Evolutionary conservation across 495 filamentous ascomycete species (phyloP).

Genomic region (Hyphodiscus hymeniophilus): DNA sequence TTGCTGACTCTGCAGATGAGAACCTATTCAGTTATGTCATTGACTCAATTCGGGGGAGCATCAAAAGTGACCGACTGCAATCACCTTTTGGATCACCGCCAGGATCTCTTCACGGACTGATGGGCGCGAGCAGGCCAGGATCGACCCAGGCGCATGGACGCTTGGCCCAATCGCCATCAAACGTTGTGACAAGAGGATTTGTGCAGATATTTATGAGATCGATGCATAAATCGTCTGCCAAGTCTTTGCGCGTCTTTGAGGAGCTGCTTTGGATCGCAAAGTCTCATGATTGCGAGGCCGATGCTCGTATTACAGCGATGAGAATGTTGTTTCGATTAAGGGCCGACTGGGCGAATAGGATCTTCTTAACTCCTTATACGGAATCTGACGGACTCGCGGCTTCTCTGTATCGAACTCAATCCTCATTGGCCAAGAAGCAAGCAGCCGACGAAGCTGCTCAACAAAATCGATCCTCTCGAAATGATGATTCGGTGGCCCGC

Average conservation of each 20-base stretch:
- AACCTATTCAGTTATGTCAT: slow-evolving; percentile 45
- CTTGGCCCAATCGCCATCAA: slow-evolving; percentile 37
- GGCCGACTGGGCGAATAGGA: slow-evolving; percentile 64
- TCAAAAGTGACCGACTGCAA: slow-evolving; percentile 30
- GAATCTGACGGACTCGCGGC: slow-evolving; percentile 67
- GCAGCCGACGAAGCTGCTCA: slow-evolving; percentile 38
- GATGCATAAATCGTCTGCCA: slow-evolving; percentile 44
- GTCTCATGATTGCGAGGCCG: slow-evolving; percentile 43
- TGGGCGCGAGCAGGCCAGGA: slow-evolving; percentile 4
- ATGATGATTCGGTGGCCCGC: slow-evolving; percentile 24
- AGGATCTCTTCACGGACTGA: slow-evolving; percentile 11
- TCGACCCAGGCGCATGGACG: background rate
- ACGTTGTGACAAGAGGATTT: slow-evolving; percentile 47
- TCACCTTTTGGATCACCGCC: slow-evolving; percentile 25
- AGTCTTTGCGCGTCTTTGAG: slow-evolving; percentile 42
- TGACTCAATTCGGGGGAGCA: slow-evolving; percentile 35
- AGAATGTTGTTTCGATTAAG: slow-evolving; percentile 79
- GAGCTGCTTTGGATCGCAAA: slow-evolving; percentile 51
- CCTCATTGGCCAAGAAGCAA: slow-evolving; percentile 40
- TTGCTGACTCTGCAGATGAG: slow-evolving; percentile 38
- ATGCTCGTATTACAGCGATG: slow-evolving; percentile 71
- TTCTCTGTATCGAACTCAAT: slow-evolving; percentile 57
- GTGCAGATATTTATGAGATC: slow-evolving; percentile 53
- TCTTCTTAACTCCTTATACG: slow-evolving; percentile 55
- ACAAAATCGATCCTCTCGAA: slow-evolving; percentile 29